A percentile compares a stretch with the other conserved stretches of the same genome.
These are phyloP conservation scores for Hirschfeldia incana DNA, from an alignment of 345 rosid species.

Conservation along the genomic window DNA sequence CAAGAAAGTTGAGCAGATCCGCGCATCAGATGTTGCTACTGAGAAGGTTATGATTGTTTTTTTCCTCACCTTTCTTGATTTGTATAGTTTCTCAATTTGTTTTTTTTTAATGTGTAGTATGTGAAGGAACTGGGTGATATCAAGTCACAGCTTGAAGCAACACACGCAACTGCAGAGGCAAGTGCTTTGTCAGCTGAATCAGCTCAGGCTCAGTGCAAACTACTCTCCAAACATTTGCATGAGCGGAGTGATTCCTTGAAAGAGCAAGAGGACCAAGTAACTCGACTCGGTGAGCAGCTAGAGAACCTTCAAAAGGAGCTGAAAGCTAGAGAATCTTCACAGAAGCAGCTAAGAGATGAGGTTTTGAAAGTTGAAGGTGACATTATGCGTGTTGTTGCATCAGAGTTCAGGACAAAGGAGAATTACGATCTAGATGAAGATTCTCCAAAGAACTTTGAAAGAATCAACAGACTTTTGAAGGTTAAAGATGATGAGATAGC, in stretches of 20 bases:
- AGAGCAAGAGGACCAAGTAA: constrained; percentile 70
- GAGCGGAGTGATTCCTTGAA: constrained; percentile 58
- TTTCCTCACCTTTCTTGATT: background rate
- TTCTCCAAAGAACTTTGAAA: constrained; percentile 68
- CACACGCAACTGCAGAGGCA: constrained; percentile 74
- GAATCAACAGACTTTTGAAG: constrained; percentile 54
- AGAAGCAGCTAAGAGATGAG: constrained; percentile 77
- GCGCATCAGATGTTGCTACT: constrained; percentile 59
- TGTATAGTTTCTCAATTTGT: background rate
- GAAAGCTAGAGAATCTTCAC: constrained; percentile 72
- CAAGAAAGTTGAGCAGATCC: constrained; percentile 63
- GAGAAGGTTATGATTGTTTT: constrained; percentile 59
- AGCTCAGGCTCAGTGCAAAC: constrained; percentile 65
- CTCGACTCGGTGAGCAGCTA: constrained; percentile 59
- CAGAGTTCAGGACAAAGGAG: constrained; percentile 53
- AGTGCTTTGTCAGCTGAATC: constrained; percentile 82
- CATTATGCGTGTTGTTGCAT: constrained; percentile 57
- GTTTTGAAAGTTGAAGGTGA: constrained; percentile 67
- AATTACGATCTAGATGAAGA: constrained; percentile 64
- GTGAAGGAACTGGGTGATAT: constrained; percentile 61
- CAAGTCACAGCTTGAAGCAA: constrained; percentile 59
- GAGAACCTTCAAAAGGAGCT: constrained; percentile 68
- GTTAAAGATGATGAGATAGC: constrained; percentile 74
- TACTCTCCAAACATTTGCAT: constrained; percentile 60
- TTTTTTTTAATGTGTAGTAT: constrained; percentile 44